Evolutionary conservation across 2,329 filamentous ascomycete genomes (phyloP).

Genomic region (Botrytis aclada): DNA sequence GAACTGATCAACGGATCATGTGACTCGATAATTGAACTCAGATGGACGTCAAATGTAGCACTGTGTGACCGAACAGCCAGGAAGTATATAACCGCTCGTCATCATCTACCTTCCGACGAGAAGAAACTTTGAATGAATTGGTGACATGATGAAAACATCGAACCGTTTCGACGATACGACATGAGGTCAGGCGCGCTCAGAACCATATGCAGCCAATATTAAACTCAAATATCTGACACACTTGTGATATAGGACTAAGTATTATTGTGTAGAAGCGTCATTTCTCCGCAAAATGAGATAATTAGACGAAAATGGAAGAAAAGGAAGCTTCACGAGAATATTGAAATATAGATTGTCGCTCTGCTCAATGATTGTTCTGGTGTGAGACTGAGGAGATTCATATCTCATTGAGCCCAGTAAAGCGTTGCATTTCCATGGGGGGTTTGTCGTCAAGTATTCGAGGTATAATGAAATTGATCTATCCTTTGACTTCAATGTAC

Average conservation of each 20-base stretch:
- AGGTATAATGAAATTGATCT: constrained; percentile 21
- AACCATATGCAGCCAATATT: neutral
- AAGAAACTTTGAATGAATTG: neutral
- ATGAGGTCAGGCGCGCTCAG: neutral
- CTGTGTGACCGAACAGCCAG: neutral
- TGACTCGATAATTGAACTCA: neutral
- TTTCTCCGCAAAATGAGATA: neutral
- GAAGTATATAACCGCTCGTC: neutral
- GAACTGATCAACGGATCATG: neutral
- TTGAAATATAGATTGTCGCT: neutral
- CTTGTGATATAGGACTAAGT: neutral
- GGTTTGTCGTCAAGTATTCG: neutral
- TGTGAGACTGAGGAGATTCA: neutral
- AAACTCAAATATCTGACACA: neutral
- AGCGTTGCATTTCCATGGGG: neutral
- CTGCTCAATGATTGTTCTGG: neutral
- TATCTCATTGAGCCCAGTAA: neutral
- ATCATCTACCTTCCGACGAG: neutral
- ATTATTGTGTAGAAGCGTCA: neutral
- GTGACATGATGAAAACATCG: neutral
- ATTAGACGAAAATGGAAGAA: neutral
- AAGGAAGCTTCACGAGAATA: neutral
- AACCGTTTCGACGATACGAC: neutral
- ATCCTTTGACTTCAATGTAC: constrained; percentile 31
- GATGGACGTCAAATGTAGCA: neutral